Conservation (phyloP, 176 grass and related monocot species). For the Carex pumila region DNA sequence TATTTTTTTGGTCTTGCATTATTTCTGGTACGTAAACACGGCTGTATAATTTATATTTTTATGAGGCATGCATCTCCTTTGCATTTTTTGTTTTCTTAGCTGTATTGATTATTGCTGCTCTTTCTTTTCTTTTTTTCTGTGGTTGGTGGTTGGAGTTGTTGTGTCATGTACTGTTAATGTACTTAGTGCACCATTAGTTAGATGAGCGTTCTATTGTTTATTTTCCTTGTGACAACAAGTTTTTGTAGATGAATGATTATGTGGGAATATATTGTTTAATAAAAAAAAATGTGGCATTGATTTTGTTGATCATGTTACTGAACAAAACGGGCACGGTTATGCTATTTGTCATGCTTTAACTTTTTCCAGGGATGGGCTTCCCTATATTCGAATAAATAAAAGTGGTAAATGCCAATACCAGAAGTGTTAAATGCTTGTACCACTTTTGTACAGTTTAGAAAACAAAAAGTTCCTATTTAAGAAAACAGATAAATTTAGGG, state of each 20-base stretch:
- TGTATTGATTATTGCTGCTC: neutral
- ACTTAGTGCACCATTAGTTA: neutral
- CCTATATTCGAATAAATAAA: neutral
- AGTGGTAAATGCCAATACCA: neutral
- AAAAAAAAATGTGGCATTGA: neutral
- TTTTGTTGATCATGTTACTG: neutral
- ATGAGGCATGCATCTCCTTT: neutral
- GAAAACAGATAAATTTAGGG: neutral
- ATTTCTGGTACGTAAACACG: neutral
- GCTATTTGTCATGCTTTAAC: neutral
- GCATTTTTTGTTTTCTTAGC: neutral
- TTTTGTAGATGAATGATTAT: constrained; percentile 9
- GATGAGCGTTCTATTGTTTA: neutral
- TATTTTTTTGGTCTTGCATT: neutral
- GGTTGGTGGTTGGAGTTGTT: neutral
- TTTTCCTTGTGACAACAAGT: neutral
- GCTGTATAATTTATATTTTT: constrained; percentile 3
- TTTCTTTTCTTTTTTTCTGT: neutral
- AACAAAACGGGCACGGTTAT: neutral
- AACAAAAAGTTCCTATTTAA: neutral
- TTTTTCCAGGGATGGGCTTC: neutral
- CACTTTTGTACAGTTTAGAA: neutral
- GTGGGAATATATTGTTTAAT: neutral
- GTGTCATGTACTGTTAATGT: neutral
- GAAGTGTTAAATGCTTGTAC: too few species aligned